These are phyloP conservation scores for Chrysosporium queenslandicum DNA, from an alignment of 2,329 filamentous ascomycete species.

Conservation along the genomic window DNA sequence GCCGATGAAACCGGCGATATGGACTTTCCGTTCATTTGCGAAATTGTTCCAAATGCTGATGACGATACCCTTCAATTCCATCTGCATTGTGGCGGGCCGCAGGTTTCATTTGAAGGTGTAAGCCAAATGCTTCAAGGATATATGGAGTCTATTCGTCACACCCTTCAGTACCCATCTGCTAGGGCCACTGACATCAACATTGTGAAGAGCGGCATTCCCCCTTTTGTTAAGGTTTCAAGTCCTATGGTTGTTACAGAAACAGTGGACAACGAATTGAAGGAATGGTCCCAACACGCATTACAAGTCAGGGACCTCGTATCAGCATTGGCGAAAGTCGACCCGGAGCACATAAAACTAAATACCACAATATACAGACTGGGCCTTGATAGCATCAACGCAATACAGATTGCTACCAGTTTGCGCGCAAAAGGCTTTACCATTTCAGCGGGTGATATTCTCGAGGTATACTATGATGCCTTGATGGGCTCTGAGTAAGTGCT, in stretches of 20 bases:
- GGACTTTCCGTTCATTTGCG: slow-evolving; percentile 64
- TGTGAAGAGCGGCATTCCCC: slow-evolving; percentile 20
- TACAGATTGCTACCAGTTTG: slow-evolving; percentile 62
- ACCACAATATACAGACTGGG: slow-evolving; percentile 82
- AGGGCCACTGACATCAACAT: slow-evolving; percentile 24
- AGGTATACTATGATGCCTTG: slow-evolving; percentile 35
- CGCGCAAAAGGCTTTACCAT: slow-evolving; percentile 50
- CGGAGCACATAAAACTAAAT: slow-evolving; percentile 44
- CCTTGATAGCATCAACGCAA: slow-evolving; percentile 78
- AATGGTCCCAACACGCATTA: slow-evolving; percentile 46
- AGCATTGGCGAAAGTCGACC: slow-evolving; percentile 46
- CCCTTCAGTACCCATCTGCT: slow-evolving; percentile 25
- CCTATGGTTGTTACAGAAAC: slow-evolving; percentile 3
- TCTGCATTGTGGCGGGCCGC: slow-evolving; percentile 49
- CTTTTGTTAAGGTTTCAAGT: slow-evolving; percentile 20
- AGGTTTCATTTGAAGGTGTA: slow-evolving; percentile 20
- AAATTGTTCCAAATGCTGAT: slow-evolving; percentile 51
- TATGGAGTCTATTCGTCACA: slow-evolving; percentile 27
- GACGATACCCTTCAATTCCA: slow-evolving; percentile 48
- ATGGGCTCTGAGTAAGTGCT: slow-evolving; percentile 1
- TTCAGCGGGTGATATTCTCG: slow-evolving; percentile 64
- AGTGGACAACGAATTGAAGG: slow-evolving; percentile 5
- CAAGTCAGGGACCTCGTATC: slow-evolving; percentile 49
- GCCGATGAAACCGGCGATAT: slow-evolving; percentile 46
- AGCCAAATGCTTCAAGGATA: slow-evolving; percentile 25